Base-by-base conservation (phyloP, 2,329 filamentous ascomycete genomes). In the Colletotrichum magnum region DNA sequence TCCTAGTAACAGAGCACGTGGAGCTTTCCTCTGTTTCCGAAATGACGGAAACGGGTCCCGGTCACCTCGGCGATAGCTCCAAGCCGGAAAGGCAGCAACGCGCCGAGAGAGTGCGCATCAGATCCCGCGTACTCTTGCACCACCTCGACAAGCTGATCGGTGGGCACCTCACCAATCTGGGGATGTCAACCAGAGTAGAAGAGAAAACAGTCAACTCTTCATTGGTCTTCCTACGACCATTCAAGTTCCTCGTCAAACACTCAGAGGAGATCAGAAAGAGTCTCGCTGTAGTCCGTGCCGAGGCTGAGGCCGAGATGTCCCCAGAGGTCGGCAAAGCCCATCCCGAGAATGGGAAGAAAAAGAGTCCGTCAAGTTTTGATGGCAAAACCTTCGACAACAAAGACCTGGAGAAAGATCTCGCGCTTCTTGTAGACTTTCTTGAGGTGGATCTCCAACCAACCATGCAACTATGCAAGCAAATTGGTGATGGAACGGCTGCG, bases 401-500 rank as follows among this genome's bases (percentile, higher is more conserved):
- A 47, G 56, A 58, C 16, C 39, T 58, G 0, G 21, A 45, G 12
- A 18, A 43, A 18, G 56, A 58, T 16, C 56, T 73, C 10, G 56
- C 66, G 21, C 52, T 70, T 5, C 64, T 73, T 1, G 56, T 73
- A 13, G n/a, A 70, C 2, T 72, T 73, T 18, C 26, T 73, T 18
- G 71, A 73, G 26, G 48, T 32, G 4, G 67, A 72, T 24, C 57
- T 73, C 1, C 51, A 58, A 24, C 51, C 69, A 1, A 68, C 60
- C 3, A 66, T 68, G n/a, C 39, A 66, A 5, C 36, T 73, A 4
- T 63, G 71, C 4, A 16, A 54, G 51, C 3, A 5, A 3, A 64
- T 73, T 24, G 18, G 24, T 9, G 48, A 72, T 4, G 70, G 70
- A 9, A 68, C 59, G 15, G 56, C 58, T 2, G 48, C 26, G 1